Evolutionary conservation across 345 rosid genomes (phyloP).

Genomic region (Brassica napus): DNA sequence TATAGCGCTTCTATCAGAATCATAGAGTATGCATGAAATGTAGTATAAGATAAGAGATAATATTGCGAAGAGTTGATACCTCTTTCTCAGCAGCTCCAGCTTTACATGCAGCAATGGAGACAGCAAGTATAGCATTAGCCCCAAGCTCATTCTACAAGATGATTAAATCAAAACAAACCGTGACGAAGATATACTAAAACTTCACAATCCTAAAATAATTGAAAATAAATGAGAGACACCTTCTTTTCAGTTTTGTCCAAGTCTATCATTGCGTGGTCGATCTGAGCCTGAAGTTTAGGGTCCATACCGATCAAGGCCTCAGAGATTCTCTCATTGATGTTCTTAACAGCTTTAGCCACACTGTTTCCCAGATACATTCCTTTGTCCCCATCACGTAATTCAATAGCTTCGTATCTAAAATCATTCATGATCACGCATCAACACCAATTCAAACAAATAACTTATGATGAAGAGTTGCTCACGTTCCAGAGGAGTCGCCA

Average conservation of each 20-base stretch:
- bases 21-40: neutral
- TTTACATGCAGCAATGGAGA: slow-evolving; percentile 96
- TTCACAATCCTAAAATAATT: neutral
- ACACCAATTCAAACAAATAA: slow-evolving; percentile 2
- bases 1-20: slow-evolving; percentile 23
- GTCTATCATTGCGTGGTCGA: slow-evolving; percentile 97
- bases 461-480: slow-evolving; percentile 10
- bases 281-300: slow-evolving; percentile 83
- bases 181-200: neutral
- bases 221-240: slow-evolving; percentile 43
- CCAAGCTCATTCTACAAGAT: slow-evolving; percentile 79
- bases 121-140: slow-evolving; percentile 90
- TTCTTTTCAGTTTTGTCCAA: slow-evolving; percentile 95
- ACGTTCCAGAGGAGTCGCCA: slow-evolving; percentile 86
- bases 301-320: slow-evolving; percentile 95
- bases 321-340: slow-evolving; percentile 80
- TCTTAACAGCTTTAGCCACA: slow-evolving; percentile 89
- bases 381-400: slow-evolving; percentile 93
- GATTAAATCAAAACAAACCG: neutral
- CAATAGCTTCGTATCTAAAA: slow-evolving; percentile 89
- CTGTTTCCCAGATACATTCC: slow-evolving; percentile 86
- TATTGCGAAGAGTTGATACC: slow-evolving; percentile 42
- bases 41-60: neutral
- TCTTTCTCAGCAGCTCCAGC: slow-evolving; percentile 99
- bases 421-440: slow-evolving; percentile 19